Percentiles rank a stretch among this genome's conserved stretches.
phyloP scores from a whole-genome alignment of 345 rosid species.

The Erodium maritimum region DNA sequence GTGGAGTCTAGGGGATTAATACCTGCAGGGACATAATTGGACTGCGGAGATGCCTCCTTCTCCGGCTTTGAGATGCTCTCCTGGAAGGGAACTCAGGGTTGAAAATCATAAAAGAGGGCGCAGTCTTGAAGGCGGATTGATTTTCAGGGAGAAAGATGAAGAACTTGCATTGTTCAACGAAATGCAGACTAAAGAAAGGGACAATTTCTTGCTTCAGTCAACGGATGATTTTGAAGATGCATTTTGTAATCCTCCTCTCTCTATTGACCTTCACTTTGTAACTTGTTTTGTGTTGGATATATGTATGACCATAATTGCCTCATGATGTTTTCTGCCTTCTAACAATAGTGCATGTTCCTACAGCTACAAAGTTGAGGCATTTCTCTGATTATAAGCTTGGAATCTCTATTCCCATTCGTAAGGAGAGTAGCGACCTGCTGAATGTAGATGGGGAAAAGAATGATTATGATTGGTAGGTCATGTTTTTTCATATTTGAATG shows the following conservation, averaged over 20 bases:
- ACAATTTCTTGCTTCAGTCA: conserved; percentile 73
- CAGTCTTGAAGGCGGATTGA: conserved; percentile 59
- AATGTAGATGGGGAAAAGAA: conserved; percentile 67
- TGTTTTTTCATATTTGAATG: conserved; percentile 7
- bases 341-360: not conserved
- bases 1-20: conserved; percentile 11
- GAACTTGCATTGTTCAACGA: conserved; percentile 85
- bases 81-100: conserved; percentile 52
- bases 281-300: not conserved
- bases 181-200: conserved; percentile 78
- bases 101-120: conserved; percentile 61
- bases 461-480: conserved; percentile 76
- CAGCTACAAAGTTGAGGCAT: conserved; percentile 71
- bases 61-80: conserved; percentile 65
- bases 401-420: conserved; percentile 51
- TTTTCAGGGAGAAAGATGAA: conserved; percentile 61
- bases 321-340: not conserved
- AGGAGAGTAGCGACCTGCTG: conserved; percentile 64
- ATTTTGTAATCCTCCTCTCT: conserved; percentile 64
- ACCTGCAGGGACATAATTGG: no score
- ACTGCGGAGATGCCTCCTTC: conserved; percentile 95
- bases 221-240: conserved; percentile 67
- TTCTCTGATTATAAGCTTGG: conserved; percentile 59
- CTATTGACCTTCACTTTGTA: conserved; percentile 2
- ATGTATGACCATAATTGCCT: not conserved